phyloP scores from a whole-genome alignment of 768 basidiomycete genomes.

The Trametes cingulata region DNA sequence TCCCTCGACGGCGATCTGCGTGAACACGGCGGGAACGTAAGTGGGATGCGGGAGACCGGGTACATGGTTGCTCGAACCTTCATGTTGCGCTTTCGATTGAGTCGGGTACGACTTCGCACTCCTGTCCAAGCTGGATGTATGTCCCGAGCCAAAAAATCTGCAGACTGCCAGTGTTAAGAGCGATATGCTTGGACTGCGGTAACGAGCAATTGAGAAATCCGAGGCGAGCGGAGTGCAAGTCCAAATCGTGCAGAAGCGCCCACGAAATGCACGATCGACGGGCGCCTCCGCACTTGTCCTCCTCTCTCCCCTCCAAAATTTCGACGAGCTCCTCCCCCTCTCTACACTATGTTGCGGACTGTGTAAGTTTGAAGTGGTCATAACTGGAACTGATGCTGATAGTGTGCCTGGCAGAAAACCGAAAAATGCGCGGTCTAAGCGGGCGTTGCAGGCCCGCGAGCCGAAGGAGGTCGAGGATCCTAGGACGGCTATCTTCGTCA shows the following conservation, averaged over 20 bases:
- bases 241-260: not conserved
- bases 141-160: too few relatives aligned
- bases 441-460: conserved; percentile 81
- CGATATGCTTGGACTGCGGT: too few relatives aligned
- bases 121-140: too few relatives aligned
- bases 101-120: too few relatives aligned
- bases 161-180: too few relatives aligned
- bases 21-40: not conserved
- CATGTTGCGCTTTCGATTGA: too few relatives aligned
- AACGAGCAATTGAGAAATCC: not conserved
- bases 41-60: too few relatives aligned
- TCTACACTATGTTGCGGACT: conserved; percentile 29
- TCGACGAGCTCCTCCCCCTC: not conserved
- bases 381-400: not conserved
- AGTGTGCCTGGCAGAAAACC: conserved; percentile 61
- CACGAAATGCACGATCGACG: not conserved
- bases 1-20: conserved; percentile 84
- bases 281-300: conserved; percentile 6
- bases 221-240: not conserved
- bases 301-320: conserved; percentile 9
- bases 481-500: conserved; percentile 87
- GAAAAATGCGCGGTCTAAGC: conserved; percentile 93
- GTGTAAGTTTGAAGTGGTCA: conserved; percentile 22
- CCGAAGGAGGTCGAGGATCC: conserved; percentile 89
- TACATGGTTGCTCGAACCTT: not conserved